Evolutionary conservation across 768 basidiomycete genomes (phyloP), one percentile per base, ranked within the genome.

Genomic region (Kwoniella europaea): DNA sequence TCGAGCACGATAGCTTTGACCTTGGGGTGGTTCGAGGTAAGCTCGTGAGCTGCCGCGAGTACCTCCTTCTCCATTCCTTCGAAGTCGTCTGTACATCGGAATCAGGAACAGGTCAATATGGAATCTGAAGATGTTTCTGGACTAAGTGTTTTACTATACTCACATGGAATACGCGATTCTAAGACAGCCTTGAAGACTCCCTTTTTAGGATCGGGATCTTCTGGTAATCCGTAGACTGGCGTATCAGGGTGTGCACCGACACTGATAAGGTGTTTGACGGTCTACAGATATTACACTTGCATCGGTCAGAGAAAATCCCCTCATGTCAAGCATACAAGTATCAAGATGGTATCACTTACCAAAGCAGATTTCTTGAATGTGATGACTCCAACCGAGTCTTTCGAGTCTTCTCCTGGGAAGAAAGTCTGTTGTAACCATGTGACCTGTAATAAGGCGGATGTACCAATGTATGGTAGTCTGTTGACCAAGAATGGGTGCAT

Each of bases 61-160:
- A 78, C 69, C 41, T 78, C 77, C 27, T 63, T 65, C 27, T 68
- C 66, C 75, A 78, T 78, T 0, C 75, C 77, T 29, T 68, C 69
- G 68, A 70, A 63, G 65, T 78, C 75, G 69, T 78, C 74, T 75
- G 57, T n/a, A 35, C 44, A 20, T 13, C 20, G 29, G 5, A 15
- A 35, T 42, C 43, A 46, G 20, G n/a, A 63, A 2, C 29, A 66
- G 1, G 57, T 59, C 15, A 60, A 10, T 13, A 16, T 1, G 12
- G 41, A 15, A 0, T 13, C 12, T 7, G 58, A 41, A 22, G 24
- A 18, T 43, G 18, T 69, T 6, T 29, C 41, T 24, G 54, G 1
- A 20, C 24, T 24, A n/a, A 10, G 60, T 16, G 50, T 22, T 20
- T 16, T 50, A 15, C 18, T 4, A 16, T 10, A 70, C 74, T 59